A percentile compares a stretch with the other conserved stretches of the same genome.
Evolutionary conservation across 148 eudicot genomes (phyloP).

Genomic region (Camellia japonica): DNA sequence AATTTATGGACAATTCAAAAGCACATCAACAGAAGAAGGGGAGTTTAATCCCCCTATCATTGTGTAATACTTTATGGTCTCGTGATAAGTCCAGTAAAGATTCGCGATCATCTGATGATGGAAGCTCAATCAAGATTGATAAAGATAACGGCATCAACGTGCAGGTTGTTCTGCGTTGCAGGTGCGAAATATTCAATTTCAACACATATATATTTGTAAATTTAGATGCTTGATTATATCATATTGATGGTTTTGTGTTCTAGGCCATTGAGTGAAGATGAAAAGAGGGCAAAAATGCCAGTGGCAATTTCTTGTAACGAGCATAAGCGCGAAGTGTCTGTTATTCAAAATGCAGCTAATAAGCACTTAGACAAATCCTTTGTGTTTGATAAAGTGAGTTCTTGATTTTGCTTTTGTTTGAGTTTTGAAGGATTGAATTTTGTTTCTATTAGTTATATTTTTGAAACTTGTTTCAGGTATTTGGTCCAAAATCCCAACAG

Average conservation of each 20-base stretch:
- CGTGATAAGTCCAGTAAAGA: conserved; percentile 15
- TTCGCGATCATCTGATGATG: conserved; percentile 10
- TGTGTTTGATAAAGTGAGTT: conserved; percentile 31
- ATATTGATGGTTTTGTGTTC: neutral
- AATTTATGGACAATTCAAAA: conserved; percentile 25
- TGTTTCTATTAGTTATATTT: neutral
- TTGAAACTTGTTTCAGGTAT: conserved; percentile 22
- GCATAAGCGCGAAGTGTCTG: conserved; percentile 21
- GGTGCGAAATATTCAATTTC: conserved; percentile 8
- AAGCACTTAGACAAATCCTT: conserved; percentile 27
- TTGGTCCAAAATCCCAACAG: conserved; percentile 30
- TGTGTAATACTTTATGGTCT: conserved; percentile 23
- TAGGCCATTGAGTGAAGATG: conserved; percentile 41
- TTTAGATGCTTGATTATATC: neutral
- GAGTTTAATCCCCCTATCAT: conserved; percentile 18
- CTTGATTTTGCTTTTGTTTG: neutral
- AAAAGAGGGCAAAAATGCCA: conserved; percentile 19
- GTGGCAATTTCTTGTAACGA: conserved; percentile 30
- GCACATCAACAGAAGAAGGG: conserved; percentile 20
- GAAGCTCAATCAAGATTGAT: conserved; percentile 15
- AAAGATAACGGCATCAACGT: conserved; percentile 29
- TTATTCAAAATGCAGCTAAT: conserved; percentile 11
- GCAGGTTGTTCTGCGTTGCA: conserved; percentile 36
- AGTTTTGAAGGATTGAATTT: neutral
- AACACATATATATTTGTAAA: neutral